Evolutionary conservation across 2,329 filamentous ascomycete species (phyloP).

Genomic region (Calonectria honghensis): DNA sequence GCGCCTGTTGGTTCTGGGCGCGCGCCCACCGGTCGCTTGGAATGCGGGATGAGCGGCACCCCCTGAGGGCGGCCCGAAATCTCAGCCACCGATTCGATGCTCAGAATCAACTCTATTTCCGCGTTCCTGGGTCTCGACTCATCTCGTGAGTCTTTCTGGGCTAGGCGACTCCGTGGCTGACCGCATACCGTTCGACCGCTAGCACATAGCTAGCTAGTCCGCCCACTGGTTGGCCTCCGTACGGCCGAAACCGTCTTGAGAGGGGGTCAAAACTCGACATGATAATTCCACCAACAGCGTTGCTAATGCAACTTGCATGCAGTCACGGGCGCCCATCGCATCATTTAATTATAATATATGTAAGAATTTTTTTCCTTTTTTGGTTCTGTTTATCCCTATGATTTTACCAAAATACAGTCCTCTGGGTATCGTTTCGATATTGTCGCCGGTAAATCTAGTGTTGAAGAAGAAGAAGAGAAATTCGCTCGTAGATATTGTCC

Average conservation of each 20-base stretch:
- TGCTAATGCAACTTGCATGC: not conserved
- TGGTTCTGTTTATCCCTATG: slow-evolving; percentile 25
- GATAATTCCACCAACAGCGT: not conserved
- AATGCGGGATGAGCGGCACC: slow-evolving; percentile 17
- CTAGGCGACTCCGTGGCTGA: slow-evolving; percentile 14
- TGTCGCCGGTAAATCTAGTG: slow-evolving; percentile 33
- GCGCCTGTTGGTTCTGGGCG: not conserved
- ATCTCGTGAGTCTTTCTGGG: not conserved
- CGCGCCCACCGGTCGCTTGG: not conserved
- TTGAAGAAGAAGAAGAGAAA: slow-evolving; percentile 33
- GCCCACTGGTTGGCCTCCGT: slow-evolving; percentile 15
- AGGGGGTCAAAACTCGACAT: slow-evolving; percentile 3
- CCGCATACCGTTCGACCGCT: slow-evolving; percentile 21
- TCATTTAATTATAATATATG: not conserved
- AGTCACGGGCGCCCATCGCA: not conserved
- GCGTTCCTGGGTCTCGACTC: slow-evolving; percentile 20
- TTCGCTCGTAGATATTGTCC: slow-evolving; percentile 23
- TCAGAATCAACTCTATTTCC: slow-evolving; percentile 5
- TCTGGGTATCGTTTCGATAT: slow-evolving; percentile 18
- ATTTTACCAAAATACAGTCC: slow-evolving; percentile 28
- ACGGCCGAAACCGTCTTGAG: slow-evolving; percentile 6
- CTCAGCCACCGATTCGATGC: slow-evolving; percentile 14
- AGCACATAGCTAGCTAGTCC: slow-evolving; percentile 12
- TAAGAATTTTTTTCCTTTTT: not conserved
- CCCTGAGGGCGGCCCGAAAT: not conserved